Evolutionary conservation across 1,284 basidiomycete species (phyloP).

Genomic region (Ceratobasidium sp.): DNA sequence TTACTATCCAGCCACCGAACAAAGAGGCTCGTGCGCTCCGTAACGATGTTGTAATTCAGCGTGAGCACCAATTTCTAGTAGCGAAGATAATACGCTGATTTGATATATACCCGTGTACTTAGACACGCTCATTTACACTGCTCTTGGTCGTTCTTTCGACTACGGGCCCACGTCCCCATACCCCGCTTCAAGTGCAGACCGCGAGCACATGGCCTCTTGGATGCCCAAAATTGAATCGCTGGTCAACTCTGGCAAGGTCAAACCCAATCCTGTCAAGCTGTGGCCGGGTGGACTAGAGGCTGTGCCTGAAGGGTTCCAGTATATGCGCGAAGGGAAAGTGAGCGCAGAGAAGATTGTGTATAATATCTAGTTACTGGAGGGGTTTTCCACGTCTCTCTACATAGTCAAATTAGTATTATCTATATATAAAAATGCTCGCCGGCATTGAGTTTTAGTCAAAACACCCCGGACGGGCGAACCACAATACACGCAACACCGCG

Average conservation of each 20-base stretch:
- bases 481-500: too few relatives aligned
- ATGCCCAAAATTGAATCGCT: slow-evolving; percentile 47
- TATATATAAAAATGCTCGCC: too few relatives aligned
- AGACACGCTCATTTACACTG: slow-evolving; percentile 47
- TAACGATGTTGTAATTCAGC: slow-evolving; percentile 22
- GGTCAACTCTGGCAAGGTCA: slow-evolving; percentile 45
- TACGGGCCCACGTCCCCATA: slow-evolving; percentile 45
- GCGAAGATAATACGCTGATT: slow-evolving; percentile 23
- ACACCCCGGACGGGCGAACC: too few relatives aligned
- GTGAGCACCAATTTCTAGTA: slow-evolving; percentile 7
- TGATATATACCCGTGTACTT: slow-evolving; percentile 15
- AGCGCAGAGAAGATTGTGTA: slow-evolving; percentile 46
- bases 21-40: slow-evolving; percentile 9
- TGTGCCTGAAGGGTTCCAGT: slow-evolving; percentile 31
- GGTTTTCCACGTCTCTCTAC: too few relatives aligned
- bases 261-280: slow-evolving; percentile 48
- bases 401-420: too few relatives aligned
- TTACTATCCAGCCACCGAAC: slow-evolving; percentile 20
- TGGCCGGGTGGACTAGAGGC: slow-evolving; percentile 35
- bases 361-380: slow-evolving; percentile 40
- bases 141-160: slow-evolving; percentile 47
- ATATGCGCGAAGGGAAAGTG: slow-evolving; percentile 47
- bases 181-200: slow-evolving; percentile 49
- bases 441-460: too few relatives aligned
- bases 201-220: slow-evolving; percentile 48